Evolutionary conservation across 768 basidiomycete species (phyloP).

Genomic region (Podaxis rugospora): DNA sequence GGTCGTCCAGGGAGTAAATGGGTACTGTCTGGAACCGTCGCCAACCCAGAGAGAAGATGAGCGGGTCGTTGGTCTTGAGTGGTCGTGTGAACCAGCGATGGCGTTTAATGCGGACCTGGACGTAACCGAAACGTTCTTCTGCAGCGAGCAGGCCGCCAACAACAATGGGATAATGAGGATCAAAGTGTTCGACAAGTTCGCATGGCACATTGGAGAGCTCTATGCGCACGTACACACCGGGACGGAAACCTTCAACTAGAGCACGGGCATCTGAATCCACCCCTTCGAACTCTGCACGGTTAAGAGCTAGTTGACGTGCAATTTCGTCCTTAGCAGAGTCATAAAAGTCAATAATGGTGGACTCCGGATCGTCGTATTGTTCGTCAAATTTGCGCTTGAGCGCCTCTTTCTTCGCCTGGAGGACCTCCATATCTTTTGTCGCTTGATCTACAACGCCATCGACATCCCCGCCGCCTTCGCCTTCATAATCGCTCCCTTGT

Average conservation of each 20-base stretch:
- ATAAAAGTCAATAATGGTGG: conserved; percentile 82
- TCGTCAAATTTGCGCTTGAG: conserved; percentile 96
- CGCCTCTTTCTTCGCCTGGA: conserved; percentile 84
- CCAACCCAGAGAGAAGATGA: conserved; percentile 98
- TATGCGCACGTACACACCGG: conserved; percentile 90
- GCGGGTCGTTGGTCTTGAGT: conserved; percentile 94
- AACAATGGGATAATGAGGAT: conserved; percentile 86
- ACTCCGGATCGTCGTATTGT: conserved; percentile 89
- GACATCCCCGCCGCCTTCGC: conserved; percentile 31
- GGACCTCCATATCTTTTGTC: conserved; percentile 36
- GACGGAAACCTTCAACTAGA: conserved; percentile 85
- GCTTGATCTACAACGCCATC: conserved; percentile 22
- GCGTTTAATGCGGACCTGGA: conserved; percentile 94
- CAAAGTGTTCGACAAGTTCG: conserved; percentile 92
- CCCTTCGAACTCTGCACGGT: conserved; percentile 79
- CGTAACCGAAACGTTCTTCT: conserved; percentile 89
- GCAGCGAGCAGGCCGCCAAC: conserved; percentile 87
- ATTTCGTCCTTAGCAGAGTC: conserved; percentile 90
- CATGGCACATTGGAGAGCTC: conserved; percentile 82
- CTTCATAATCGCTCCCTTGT: conserved; percentile 10
- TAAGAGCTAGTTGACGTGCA: conserved; percentile 75
- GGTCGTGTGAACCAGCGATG: conserved; percentile 92
- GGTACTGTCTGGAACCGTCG: conserved; percentile 93
- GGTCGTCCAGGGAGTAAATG: conserved; percentile 95
- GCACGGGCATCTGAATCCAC: conserved; percentile 74